phyloP scores from a whole-genome alignment of 805 yeast genomes.

The Zygoascus bituminiphila region DNA sequence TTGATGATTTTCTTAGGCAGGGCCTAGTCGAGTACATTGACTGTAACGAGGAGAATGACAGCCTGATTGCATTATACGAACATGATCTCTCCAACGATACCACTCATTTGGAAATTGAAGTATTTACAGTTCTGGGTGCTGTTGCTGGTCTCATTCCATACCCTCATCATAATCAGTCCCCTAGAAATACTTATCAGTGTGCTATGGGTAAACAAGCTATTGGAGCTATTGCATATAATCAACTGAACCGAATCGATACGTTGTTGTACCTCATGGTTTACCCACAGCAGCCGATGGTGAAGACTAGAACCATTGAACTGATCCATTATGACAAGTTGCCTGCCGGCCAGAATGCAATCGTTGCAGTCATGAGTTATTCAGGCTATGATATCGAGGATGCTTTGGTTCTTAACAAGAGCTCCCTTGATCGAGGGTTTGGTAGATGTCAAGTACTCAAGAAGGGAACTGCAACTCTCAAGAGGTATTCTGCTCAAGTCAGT shows the following conservation, averaged over 20 bases:
- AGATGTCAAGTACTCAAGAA: constrained; percentile 93
- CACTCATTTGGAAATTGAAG: constrained; percentile 93
- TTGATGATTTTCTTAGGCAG: constrained; percentile 77
- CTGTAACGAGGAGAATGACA: constrained; percentile 95
- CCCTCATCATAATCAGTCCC: constrained; percentile 95
- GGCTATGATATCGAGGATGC: constrained; percentile 99
- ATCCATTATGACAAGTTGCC: constrained; percentile 94
- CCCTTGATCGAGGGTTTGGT: constrained; percentile 94
- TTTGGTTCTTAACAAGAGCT: constrained; percentile 92
- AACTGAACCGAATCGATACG: constrained; percentile 91
- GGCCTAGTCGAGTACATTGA: constrained; percentile 94
- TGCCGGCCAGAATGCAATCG: constrained; percentile 98
- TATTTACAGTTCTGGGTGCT: constrained; percentile 86
- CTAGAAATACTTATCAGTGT: constrained; percentile 98
- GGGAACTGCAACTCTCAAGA: constrained; percentile 79
- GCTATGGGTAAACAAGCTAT: constrained; percentile 99
- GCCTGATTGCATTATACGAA: constrained; percentile 86
- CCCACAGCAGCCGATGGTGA: constrained; percentile 99
- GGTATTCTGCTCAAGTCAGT: constrained; percentile 88
- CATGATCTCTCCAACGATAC: constrained; percentile 45
- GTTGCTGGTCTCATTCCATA: constrained; percentile 90
- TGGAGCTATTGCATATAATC: constrained; percentile 97
- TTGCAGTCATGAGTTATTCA: constrained; percentile 97
- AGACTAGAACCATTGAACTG: constrained; percentile 91
- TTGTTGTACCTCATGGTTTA: constrained; percentile 91